A percentile compares a stretch with the other conserved stretches of the same genome.
phyloP scores from a whole-genome alignment of 2,329 filamentous ascomycete species.

The Fusarium cyanostomum region DNA sequence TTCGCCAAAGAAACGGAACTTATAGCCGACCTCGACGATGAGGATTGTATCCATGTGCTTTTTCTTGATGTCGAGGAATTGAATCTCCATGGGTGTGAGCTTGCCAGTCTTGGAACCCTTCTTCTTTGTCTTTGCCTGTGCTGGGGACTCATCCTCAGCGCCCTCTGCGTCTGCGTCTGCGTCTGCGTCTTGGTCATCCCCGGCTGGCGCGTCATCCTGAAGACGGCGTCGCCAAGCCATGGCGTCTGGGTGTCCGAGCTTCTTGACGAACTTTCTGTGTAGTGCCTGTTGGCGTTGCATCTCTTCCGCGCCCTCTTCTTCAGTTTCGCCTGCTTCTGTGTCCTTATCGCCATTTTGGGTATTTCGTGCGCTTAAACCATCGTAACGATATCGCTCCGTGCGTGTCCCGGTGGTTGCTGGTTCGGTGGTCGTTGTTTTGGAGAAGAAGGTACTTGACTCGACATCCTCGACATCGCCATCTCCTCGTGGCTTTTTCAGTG shows the following conservation, averaged over 20 bases:
- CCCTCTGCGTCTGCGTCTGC: constrained; percentile 70
- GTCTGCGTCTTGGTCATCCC: constrained; percentile 66
- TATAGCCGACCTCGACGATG: constrained; percentile 96
- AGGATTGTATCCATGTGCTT: constrained; percentile 90
- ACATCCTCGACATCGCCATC: constrained; percentile 51
- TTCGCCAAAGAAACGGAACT: constrained; percentile 96
- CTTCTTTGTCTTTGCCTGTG: constrained; percentile 62
- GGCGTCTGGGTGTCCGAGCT: constrained; percentile 86
- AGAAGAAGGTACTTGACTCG: constrained; percentile 50
- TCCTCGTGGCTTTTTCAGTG: constrained; percentile 57
- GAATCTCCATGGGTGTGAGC: constrained; percentile 92
- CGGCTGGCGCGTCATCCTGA: constrained; percentile 62
- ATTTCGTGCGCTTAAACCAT: constrained; percentile 53
- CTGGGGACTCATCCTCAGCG: constrained; percentile 56
- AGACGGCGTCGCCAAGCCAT: constrained; percentile 71
- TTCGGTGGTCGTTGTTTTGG: constrained; percentile 24
- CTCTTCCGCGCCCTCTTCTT: constrained; percentile 61
- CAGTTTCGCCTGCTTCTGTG: constrained; percentile 40
- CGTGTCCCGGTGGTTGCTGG: constrained; percentile 47
- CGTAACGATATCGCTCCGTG: constrained; percentile 64
- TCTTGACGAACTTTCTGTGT: constrained; percentile 88
- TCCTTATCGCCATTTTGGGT: constrained; percentile 43
- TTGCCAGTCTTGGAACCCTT: constrained; percentile 78
- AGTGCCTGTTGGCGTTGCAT: constrained; percentile 73
- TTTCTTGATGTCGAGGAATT: constrained; percentile 92